Conservation (phyloP, 2,329 filamentous ascomycete genomes). For the Fusarium oligoseptatum region DNA sequence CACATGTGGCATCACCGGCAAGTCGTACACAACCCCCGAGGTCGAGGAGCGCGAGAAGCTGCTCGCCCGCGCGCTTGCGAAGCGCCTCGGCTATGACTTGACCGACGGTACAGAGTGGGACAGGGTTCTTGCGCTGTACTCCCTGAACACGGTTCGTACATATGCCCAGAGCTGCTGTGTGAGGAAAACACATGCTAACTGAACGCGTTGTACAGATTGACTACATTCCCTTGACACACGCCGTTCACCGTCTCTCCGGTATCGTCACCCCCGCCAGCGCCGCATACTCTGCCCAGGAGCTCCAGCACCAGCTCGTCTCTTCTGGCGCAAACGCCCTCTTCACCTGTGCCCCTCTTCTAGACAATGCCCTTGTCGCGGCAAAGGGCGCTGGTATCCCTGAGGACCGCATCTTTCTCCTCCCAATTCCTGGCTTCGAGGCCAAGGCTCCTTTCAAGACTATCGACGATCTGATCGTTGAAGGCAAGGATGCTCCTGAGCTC, state of each 20-base stretch:
- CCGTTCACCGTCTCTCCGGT: slow-evolving; percentile 80
- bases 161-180: slow-evolving; percentile 3
- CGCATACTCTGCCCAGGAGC: slow-evolving; percentile 76
- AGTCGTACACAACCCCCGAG: slow-evolving; percentile 73
- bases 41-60: slow-evolving; percentile 75
- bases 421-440: slow-evolving; percentile 70
- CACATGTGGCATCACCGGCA: slow-evolving; percentile 81
- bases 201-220: slow-evolving; percentile 69
- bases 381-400: slow-evolving; percentile 72
- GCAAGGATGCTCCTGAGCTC: slow-evolving; percentile 65
- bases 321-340: slow-evolving; percentile 78
- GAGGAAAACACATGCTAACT: neutral
- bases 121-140: slow-evolving; percentile 82
- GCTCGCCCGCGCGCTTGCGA: slow-evolving; percentile 76
- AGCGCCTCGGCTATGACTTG: slow-evolving; percentile 78
- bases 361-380: slow-evolving; percentile 74
- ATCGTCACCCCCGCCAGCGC: slow-evolving; percentile 82
- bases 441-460: slow-evolving; percentile 72
- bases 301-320: slow-evolving; percentile 79
- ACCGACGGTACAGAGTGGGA: slow-evolving; percentile 83
- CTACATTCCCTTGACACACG: slow-evolving; percentile 79
- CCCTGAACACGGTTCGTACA: slow-evolving; percentile 79
- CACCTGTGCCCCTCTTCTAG: slow-evolving; percentile 76
- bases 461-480: slow-evolving; percentile 74
- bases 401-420: slow-evolving; percentile 76